These are phyloP conservation scores for Mortierella sp. DNA, from an alignment of 371 early-diverging fungal genomes.

Conservation along the genomic window DNA sequence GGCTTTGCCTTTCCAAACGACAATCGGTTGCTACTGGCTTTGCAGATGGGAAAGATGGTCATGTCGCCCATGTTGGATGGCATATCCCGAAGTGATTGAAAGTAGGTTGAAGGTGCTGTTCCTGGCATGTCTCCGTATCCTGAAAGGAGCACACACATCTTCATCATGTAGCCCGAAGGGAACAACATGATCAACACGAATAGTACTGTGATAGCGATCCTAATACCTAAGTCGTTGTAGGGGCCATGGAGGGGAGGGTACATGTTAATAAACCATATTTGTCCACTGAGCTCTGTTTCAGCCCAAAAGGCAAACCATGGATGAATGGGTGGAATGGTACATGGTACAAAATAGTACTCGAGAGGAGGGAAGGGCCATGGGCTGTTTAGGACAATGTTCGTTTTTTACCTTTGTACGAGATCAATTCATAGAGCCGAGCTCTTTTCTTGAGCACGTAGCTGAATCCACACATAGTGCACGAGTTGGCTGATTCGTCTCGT, in stretches of 20 bases:
- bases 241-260: no score
- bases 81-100: slow-evolving; percentile 24
- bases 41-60: slow-evolving; percentile 40
- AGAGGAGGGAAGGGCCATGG: no score
- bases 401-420: slow-evolving; percentile 44
- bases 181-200: slow-evolving; percentile 50
- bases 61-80: slow-evolving; percentile 34
- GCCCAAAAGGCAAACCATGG: no score
- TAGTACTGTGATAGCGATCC: slow-evolving; percentile 51
- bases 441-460: slow-evolving; percentile 53
- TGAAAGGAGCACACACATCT: slow-evolving; percentile 60
- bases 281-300: no score
- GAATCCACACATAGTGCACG: slow-evolving; percentile 52
- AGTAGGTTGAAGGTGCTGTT: slow-evolving; percentile 9
- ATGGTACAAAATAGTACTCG: no score
- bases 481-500: slow-evolving; percentile 50
- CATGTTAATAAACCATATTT: no score
- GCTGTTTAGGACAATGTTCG: no score
- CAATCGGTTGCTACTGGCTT: slow-evolving; percentile 18
- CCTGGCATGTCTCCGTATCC: slow-evolving; percentile 47
- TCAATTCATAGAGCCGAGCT: slow-evolving; percentile 41
- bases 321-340: no score
- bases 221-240: no score
- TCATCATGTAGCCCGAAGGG: slow-evolving; percentile 62
- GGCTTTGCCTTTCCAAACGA: not conserved